phyloP scores from a whole-genome alignment of 2,329 filamentous ascomycete genomes.

The Ophiostoma ulmi region DNA sequence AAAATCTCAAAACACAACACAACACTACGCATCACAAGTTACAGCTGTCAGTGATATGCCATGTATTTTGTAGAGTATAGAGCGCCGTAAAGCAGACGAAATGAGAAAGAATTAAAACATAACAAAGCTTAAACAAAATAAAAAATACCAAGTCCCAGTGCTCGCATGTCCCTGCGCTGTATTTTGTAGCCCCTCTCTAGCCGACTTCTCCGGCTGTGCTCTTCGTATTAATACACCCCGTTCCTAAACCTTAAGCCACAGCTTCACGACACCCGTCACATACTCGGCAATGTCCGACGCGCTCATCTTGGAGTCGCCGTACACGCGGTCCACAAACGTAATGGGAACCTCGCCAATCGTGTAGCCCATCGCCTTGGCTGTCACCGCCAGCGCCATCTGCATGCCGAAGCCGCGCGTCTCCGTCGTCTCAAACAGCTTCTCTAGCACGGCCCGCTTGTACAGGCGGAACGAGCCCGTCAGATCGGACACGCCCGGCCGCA shows the following conservation, averaged over 20 bases:
- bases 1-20: background rate
- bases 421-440: conserved; percentile 84
- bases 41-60: background rate
- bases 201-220: background rate
- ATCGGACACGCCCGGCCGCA: conserved; percentile 90
- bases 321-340: conserved; percentile 89
- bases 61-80: conserved; percentile 6
- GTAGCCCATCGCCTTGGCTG: conserved; percentile 92
- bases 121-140: conserved; percentile 15
- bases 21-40: background rate
- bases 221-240: background rate
- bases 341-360: conserved; percentile 94
- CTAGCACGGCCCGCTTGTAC: conserved; percentile 85
- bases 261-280: conserved; percentile 71
- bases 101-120: background rate
- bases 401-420: conserved; percentile 98
- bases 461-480: conserved; percentile 90
- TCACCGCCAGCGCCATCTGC: conserved; percentile 99
- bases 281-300: conserved; percentile 96
- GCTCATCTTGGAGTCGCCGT: conserved; percentile 87
- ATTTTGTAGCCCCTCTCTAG: conserved; percentile 5
- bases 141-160: conserved; percentile 6
- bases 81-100: background rate
- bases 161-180: background rate
- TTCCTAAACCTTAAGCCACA: conserved; percentile 69